Conservation (phyloP, 192 early-diverging fungal genomes). For the Thoreauomyces humboldtii region DNA sequence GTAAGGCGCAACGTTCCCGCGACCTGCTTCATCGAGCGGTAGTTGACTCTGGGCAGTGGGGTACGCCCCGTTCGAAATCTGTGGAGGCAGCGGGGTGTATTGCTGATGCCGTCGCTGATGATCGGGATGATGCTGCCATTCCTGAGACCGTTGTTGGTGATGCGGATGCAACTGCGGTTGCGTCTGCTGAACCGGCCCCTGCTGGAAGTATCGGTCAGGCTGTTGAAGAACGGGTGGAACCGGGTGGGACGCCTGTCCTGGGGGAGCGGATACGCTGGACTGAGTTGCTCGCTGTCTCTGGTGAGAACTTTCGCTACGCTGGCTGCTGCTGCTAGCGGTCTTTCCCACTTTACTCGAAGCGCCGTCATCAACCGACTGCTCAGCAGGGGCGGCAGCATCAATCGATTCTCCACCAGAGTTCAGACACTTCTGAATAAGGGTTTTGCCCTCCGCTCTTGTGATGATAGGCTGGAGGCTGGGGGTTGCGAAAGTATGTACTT, state of each 20-base stretch:
- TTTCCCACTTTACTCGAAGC: neutral
- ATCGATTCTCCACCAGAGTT: slow-evolving; percentile 76
- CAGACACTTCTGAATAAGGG: slow-evolving; percentile 87
- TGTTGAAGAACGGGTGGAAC: slow-evolving; percentile 19
- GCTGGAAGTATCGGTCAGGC: too few relatives aligned
- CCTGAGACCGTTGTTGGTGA: slow-evolving; percentile 1
- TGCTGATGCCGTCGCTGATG: neutral
- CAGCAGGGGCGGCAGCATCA: neutral
- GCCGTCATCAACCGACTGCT: neutral
- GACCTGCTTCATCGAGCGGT: neutral
- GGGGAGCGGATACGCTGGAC: too few relatives aligned
- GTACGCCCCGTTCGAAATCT: neutral
- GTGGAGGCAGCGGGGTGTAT: neutral
- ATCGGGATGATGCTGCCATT: slow-evolving; percentile 16
- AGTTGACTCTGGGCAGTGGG: neutral
- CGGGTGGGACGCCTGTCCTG: slow-evolving; percentile 25
- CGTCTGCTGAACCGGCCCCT: neutral
- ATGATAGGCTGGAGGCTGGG: slow-evolving; percentile 91
- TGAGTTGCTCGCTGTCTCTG: too few relatives aligned
- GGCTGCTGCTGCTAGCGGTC: slow-evolving; percentile 25
- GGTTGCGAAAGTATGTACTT: slow-evolving; percentile 94
- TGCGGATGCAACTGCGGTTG: slow-evolving; percentile 15
- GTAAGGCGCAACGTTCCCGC: neutral
- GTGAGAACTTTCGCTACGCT: slow-evolving; percentile 29
- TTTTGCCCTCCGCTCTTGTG: slow-evolving; percentile 84